Percentiles rank a stretch among this genome's conserved stretches.
Evolutionary conservation across 148 eudicot species (phyloP).

Genomic region (Tetragonia tetragonoides): DNA sequence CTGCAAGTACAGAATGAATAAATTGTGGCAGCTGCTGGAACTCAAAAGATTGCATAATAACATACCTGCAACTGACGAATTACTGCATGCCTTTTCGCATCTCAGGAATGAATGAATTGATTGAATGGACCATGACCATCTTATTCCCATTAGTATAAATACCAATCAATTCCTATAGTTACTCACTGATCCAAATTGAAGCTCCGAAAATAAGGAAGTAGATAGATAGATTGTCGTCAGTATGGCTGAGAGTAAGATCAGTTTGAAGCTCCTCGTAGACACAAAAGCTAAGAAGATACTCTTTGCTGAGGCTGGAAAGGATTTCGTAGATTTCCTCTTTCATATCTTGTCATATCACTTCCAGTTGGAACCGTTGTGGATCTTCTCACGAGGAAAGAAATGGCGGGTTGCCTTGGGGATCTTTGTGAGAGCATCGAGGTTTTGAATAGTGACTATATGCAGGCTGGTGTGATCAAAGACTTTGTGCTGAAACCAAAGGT

Average conservation of each 20-base stretch:
- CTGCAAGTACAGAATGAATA: too few relatives aligned
- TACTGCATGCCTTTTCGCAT: too few relatives aligned
- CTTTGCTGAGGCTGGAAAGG: conserved; percentile 37
- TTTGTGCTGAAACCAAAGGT: conserved; percentile 10
- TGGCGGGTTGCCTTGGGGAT: conserved; percentile 22
- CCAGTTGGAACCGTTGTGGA: conserved; percentile 28
- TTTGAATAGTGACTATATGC: conserved; percentile 8
- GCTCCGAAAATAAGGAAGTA: too few relatives aligned
- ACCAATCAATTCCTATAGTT: too few relatives aligned
- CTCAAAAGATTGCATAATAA: too few relatives aligned
- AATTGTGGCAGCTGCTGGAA: too few relatives aligned
- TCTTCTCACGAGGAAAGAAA: conserved; percentile 9
- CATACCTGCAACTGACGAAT: too few relatives aligned
- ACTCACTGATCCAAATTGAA: too few relatives aligned
- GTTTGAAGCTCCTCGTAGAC: conserved; percentile 30
- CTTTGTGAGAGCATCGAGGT: conserved; percentile 19
- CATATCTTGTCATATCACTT: conserved; percentile 24
- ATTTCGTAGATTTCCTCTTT: conserved; percentile 38
- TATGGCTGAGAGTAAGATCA: not conserved
- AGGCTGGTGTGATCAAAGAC: not conserved
- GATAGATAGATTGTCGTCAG: too few relatives aligned
- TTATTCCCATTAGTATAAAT: too few relatives aligned
- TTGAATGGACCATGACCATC: too few relatives aligned
- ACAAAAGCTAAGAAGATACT: conserved; percentile 21
- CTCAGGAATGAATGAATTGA: too few relatives aligned